These are phyloP conservation scores for Hibiscus syriacus DNA, from an alignment of 345 rosid species.

Conservation along the genomic window DNA sequence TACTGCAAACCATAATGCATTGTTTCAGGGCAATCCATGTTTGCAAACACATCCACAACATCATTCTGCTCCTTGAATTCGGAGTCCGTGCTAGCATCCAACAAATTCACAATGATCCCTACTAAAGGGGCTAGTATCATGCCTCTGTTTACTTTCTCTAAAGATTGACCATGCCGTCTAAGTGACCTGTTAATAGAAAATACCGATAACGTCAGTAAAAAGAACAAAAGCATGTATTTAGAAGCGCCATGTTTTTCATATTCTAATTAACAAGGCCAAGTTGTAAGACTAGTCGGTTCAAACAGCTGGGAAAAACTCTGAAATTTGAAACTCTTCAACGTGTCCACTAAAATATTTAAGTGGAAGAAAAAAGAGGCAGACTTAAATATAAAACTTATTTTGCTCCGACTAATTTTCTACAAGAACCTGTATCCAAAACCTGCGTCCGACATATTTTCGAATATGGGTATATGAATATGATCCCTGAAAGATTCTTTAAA, in stretches of 20 bases:
- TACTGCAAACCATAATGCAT: slow-evolving; percentile 21
- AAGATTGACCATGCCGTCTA: slow-evolving; percentile 61
- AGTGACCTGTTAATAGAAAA: slow-evolving; percentile 45
- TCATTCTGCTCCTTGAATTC: slow-evolving; percentile 42
- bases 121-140: slow-evolving; percentile 81
- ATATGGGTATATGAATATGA: not conserved
- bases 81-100: slow-evolving; percentile 49
- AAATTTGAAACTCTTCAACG: not conserved
- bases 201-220: not conserved
- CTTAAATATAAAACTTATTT: not conserved
- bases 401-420: not conserved
- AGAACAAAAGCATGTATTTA: not conserved
- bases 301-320: not conserved
- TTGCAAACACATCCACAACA: slow-evolving; percentile 64
- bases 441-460: not conserved
- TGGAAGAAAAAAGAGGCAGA: not conserved
- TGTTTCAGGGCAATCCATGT: slow-evolving; percentile 79
- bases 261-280: not conserved
- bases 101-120: slow-evolving; percentile 82
- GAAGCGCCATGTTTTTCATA: not conserved
- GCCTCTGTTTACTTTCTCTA: slow-evolving; percentile 70
- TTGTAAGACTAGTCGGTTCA: not conserved
- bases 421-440: not conserved
- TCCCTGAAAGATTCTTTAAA: not conserved
- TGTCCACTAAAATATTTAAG: not conserved